These are phyloP conservation scores for Phytophthora cryptogea DNA, from an alignment of 352 stramenopile species.

Conservation along the genomic window DNA sequence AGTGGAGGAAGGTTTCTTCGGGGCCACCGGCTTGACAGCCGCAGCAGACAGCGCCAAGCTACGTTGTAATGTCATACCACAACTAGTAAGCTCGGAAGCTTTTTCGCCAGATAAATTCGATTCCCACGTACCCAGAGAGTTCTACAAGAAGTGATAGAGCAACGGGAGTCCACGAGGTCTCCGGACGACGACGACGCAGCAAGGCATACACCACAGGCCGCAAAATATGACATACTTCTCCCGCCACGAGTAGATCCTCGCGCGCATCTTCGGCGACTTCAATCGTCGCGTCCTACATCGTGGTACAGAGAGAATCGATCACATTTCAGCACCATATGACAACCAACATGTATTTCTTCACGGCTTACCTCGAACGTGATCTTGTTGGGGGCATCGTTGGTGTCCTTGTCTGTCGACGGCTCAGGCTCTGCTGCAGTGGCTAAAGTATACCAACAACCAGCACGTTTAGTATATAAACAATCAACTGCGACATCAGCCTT, in stretches of 20 bases:
- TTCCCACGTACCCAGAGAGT: conserved; percentile 48
- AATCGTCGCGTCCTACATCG: conserved; percentile 55
- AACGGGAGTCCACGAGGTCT: conserved; percentile 66
- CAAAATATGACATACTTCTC: conserved; percentile 80
- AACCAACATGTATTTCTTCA: background rate
- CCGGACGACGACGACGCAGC: conserved; percentile 56
- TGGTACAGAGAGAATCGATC: background rate
- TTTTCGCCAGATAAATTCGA: background rate
- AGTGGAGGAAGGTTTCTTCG: conserved; percentile 18
- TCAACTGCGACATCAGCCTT: background rate
- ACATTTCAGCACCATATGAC: background rate
- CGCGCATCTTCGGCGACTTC: conserved; percentile 35
- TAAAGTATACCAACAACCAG: conserved; percentile 4
- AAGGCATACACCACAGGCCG: conserved; percentile 75
- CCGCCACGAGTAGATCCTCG: conserved; percentile 58
- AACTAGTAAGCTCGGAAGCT: background rate
- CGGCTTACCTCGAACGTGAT: conserved; percentile 59
- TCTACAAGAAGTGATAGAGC: conserved; percentile 65
- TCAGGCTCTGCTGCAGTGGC: conserved; percentile 31
- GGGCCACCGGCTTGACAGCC: conserved; percentile 52
- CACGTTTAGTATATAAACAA: conserved; percentile 2
- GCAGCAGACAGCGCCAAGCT: conserved; percentile 62
- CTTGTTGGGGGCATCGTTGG: conserved; percentile 36
- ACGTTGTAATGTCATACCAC: background rate
- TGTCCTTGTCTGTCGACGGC: conserved; percentile 26